Base-by-base conservation (phyloP, 768 basidiomycete species). In the Fomitopsis pulvina region DNA sequence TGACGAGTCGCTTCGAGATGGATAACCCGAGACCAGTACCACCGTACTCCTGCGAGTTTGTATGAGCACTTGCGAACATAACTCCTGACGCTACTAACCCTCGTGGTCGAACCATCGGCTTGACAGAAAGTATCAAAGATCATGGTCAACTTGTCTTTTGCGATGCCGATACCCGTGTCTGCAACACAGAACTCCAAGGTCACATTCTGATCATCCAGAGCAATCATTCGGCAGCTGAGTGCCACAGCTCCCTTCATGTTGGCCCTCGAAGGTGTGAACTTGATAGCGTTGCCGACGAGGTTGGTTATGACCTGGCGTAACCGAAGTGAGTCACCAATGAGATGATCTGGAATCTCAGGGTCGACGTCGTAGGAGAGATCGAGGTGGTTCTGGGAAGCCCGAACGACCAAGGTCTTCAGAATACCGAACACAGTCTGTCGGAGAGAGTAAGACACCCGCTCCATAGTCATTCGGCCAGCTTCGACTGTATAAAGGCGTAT, bases 121-220 rank as follows among this genome's bases (percentile, higher is more conserved):
- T 98, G 96, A 57, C 91, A 92, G 70, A 99, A 99, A 1, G 96
- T 98, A 63, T 99, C 96, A 69, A 98, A 99, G 64, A 98, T 98
- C 61, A 98, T 74, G 62, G 94, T 95, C 57, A 98, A 71, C 73
- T 98, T 98, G 67, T 98, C 96, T 65, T 93, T 92, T 49, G 95
- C 92, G 64, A 99, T 98, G 46, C 96, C 96, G 60, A 99, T 99
- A 49, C 96, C 96, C 1, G 94, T 97, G 63, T 99, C 96, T 46
- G 87, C 86, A 20, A 98, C 94, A 62, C 94, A 96, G 75, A 99
- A 96, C 69, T 97, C 92, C 20, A 99, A 73, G 24, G 90, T 92
- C 22, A 93, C 90, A 52, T 80, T 85, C 63, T 84, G 78, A 54
- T 91, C 87, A 52, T 92, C 90, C 54, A 85, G 66, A 4, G 84